Evolutionary conservation across 768 basidiomycete species (phyloP).

Genomic region (Cystobasidium onofrii): DNA sequence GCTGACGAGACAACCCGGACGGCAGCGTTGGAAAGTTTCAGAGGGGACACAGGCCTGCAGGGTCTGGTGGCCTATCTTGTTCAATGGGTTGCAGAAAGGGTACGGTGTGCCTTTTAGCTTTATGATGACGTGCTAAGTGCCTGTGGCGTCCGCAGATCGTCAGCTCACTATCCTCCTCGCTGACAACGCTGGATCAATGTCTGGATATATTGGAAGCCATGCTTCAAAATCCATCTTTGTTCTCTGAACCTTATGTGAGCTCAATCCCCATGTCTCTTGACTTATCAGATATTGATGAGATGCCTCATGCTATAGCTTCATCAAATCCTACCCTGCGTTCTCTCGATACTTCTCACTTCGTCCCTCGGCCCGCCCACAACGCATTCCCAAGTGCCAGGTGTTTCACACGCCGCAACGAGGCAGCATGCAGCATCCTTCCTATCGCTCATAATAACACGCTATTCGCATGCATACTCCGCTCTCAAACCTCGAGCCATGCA

Average conservation of each 20-base stretch:
- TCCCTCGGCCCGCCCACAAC: slow-evolving; percentile 60
- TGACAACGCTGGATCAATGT: slow-evolving; percentile 66
- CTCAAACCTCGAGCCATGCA: slow-evolving; percentile 85
- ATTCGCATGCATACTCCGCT: slow-evolving; percentile 80
- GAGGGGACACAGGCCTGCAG: slow-evolving; percentile 82
- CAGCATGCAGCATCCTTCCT: slow-evolving; percentile 75
- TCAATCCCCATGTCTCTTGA: neutral
- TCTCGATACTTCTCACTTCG: slow-evolving; percentile 83
- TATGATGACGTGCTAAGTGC: neutral
- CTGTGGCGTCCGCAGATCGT: slow-evolving; percentile 51
- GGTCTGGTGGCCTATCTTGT: slow-evolving; percentile 87
- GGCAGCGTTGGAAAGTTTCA: slow-evolving; percentile 80
- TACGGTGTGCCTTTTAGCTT: slow-evolving; percentile 51
- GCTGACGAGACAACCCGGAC: slow-evolving; percentile 58
- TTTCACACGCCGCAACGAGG: slow-evolving; percentile 51
- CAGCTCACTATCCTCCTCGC: slow-evolving; percentile 50
- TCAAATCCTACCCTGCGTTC: slow-evolving; percentile 84
- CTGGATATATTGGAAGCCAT: slow-evolving; percentile 77
- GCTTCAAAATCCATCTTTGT: slow-evolving; percentile 75
- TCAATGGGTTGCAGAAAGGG: slow-evolving; percentile 75
- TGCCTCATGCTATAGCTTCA: slow-evolving; percentile 58
- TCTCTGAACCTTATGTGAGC: slow-evolving; percentile 91
- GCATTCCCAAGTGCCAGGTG: slow-evolving; percentile 48
- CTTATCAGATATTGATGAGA: neutral
- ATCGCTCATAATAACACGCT: slow-evolving; percentile 67